Evolutionary conservation across 768 basidiomycete genomes (phyloP).

Genomic region (Russula lepida): DNA sequence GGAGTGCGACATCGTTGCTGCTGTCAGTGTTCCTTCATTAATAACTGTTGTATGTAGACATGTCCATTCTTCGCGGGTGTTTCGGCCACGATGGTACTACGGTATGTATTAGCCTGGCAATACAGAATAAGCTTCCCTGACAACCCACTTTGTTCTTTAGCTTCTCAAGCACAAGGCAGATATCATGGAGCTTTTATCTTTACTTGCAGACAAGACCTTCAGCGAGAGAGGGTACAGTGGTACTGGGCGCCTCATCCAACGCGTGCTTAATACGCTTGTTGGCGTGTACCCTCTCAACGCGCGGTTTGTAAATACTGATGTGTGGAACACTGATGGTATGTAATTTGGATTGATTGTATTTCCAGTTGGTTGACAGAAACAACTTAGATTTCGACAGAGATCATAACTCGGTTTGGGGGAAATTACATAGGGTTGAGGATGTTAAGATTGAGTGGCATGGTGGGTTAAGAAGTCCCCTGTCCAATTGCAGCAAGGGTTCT

Average conservation of each 20-base stretch:
- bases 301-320: constrained; percentile 73
- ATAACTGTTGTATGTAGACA: constrained; percentile 39
- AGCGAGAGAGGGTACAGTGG: constrained; percentile 84
- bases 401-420: constrained; percentile 72
- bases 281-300: constrained; percentile 70
- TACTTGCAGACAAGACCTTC: constrained; percentile 73
- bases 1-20: constrained; percentile 53
- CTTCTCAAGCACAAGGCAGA: constrained; percentile 60
- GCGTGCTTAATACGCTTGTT: constrained; percentile 66
- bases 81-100: constrained; percentile 63
- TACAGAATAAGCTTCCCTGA: constrained; percentile 2
- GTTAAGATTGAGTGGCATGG: constrained; percentile 87
- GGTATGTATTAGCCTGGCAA: constrained; percentile 33
- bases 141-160: constrained; percentile 30
- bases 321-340: constrained; percentile 72
- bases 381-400: constrained; percentile 49
- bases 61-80: constrained; percentile 75
- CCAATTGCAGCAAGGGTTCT: constrained; percentile 10
- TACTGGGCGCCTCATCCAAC: constrained; percentile 67
- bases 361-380: neutral
- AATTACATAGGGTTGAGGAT: constrained; percentile 66
- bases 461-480: constrained; percentile 26
- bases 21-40: neutral
- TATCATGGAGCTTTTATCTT: constrained; percentile 50
- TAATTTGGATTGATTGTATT: neutral